These are phyloP conservation scores for Colletotrichum spaethianum DNA, from an alignment of 2,329 filamentous ascomycete species.

Conservation along the genomic window DNA sequence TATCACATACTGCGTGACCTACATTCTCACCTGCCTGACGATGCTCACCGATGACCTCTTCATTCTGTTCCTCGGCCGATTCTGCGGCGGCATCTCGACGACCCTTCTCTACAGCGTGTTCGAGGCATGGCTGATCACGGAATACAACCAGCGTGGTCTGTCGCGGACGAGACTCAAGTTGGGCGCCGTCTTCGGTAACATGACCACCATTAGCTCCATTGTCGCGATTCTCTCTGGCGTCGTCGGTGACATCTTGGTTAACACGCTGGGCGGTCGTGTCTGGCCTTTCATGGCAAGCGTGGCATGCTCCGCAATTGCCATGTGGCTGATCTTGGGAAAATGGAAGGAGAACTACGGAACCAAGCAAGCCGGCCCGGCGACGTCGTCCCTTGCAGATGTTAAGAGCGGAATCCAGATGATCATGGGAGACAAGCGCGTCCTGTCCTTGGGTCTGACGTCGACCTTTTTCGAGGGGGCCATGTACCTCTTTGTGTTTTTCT, in stretches of 20 bases:
- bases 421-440: conserved; percentile 61
- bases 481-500: conserved; percentile 76
- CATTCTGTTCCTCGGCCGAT: conserved; percentile 67
- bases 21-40: conserved; percentile 65
- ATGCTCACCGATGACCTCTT: conserved; percentile 59
- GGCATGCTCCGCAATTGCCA: conserved; percentile 57
- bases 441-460: conserved; percentile 65
- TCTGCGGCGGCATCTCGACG: conserved; percentile 68
- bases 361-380: conserved; percentile 19
- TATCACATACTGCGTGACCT: conserved; percentile 67
- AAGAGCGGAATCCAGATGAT: conserved; percentile 45
- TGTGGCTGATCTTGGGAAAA: conserved; percentile 59
- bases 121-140: conserved; percentile 73
- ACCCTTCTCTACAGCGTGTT: conserved; percentile 72
- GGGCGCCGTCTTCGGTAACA: conserved; percentile 65
- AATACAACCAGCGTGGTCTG: conserved; percentile 65
- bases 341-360: conserved; percentile 55
- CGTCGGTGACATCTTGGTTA: conserved; percentile 65
- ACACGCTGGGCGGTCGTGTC: conserved; percentile 60
- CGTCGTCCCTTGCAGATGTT: conserved; percentile 41
- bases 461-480: conserved; percentile 74
- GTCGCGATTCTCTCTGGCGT: conserved; percentile 69
- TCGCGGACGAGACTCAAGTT: conserved; percentile 58
- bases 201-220: conserved; percentile 67
- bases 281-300: conserved; percentile 67